Percentiles rank a stretch among this genome's conserved stretches.
Evolutionary conservation across 2,329 filamentous ascomycete species (phyloP).

Genomic region (Botrytis paeoniae): DNA sequence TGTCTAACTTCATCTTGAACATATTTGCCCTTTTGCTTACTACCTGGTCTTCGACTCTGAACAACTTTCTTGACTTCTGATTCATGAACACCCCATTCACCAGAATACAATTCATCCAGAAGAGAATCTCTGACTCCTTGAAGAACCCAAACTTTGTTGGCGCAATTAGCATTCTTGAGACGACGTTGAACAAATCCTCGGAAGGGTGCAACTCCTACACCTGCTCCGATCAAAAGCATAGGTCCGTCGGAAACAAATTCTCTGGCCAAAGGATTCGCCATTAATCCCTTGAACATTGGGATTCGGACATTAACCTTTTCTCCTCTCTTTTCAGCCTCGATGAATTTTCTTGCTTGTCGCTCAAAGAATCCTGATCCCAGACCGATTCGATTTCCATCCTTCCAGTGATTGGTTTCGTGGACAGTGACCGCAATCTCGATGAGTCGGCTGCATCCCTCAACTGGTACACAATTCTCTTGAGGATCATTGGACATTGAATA

Average conservation of each 20-base stretch:
- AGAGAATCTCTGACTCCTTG: slow-evolving; percentile 92
- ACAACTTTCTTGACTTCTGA: slow-evolving; percentile 80
- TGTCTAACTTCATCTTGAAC: slow-evolving; percentile 92
- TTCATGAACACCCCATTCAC: slow-evolving; percentile 93
- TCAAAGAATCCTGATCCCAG: slow-evolving; percentile 94
- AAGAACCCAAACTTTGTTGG: slow-evolving; percentile 96
- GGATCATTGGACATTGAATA: slow-evolving; percentile 98
- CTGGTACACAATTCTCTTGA: slow-evolving; percentile 52
- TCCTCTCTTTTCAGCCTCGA: slow-evolving; percentile 63
- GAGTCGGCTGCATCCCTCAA: slow-evolving; percentile 61
- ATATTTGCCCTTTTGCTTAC: slow-evolving; percentile 67
- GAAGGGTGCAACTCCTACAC: slow-evolving; percentile 96
- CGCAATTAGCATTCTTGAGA: slow-evolving; percentile 90
- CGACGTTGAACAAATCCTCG: slow-evolving; percentile 94
- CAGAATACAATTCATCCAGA: slow-evolving; percentile 92
- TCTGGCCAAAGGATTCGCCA: slow-evolving; percentile 91
- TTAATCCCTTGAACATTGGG: slow-evolving; percentile 97
- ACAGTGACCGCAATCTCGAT: slow-evolving; percentile 97
- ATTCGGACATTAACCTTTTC: slow-evolving; percentile 65
- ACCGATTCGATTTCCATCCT: slow-evolving; percentile 68
- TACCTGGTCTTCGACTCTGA: slow-evolving; percentile 62
- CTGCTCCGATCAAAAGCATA: slow-evolving; percentile 95
- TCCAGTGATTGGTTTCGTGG: slow-evolving; percentile 82
- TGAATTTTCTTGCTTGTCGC: slow-evolving; percentile 70
- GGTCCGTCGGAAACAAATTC: slow-evolving; percentile 92